Evolutionary conservation across 1,139 yeast genomes (phyloP).

Genomic region (Pneumocystis sp.): DNA sequence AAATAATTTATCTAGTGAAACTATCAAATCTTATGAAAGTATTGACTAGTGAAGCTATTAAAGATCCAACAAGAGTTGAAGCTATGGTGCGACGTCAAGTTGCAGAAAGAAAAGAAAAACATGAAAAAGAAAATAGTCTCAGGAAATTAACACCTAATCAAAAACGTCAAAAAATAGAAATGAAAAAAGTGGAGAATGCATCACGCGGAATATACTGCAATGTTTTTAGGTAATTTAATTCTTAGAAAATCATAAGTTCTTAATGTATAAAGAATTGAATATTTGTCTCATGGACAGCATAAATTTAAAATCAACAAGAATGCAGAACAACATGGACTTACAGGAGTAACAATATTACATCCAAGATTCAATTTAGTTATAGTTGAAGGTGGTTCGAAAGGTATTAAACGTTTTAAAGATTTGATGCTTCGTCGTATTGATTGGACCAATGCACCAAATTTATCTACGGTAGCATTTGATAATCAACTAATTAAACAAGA

Average conservation of each 20-base stretch:
- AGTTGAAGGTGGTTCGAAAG: constrained; percentile 57
- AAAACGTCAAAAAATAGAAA: constrained; percentile 31
- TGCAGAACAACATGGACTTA: constrained; percentile 54
- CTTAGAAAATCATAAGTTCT: background rate
- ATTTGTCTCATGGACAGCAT: constrained; percentile 49
- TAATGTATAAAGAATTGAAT: constrained; percentile 27
- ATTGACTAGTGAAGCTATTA: constrained; percentile 69
- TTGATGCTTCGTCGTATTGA: constrained; percentile 48
- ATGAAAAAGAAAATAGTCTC: constrained; percentile 44
- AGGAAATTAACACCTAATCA: constrained; percentile 51
- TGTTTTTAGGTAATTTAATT: constrained; percentile 31
- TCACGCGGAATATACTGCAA: constrained; percentile 43
- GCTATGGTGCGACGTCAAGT: constrained; percentile 54
- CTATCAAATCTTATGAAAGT: constrained; percentile 73
- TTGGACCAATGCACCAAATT: constrained; percentile 41
- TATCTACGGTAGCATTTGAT: constrained; percentile 19
- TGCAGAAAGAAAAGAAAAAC: constrained; percentile 44
- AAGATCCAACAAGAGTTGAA: constrained; percentile 83
- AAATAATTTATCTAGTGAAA: constrained; percentile 31
- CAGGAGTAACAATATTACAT: constrained; percentile 40
- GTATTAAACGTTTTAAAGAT: constrained; percentile 46
- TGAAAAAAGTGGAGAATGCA: constrained; percentile 35
- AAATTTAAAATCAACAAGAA: constrained; percentile 60
- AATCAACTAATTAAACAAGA: constrained; percentile 14
- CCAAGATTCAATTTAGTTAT: constrained; percentile 43